phyloP scores from a whole-genome alignment of 768 basidiomycete species.

The Panellus pusillus region DNA sequence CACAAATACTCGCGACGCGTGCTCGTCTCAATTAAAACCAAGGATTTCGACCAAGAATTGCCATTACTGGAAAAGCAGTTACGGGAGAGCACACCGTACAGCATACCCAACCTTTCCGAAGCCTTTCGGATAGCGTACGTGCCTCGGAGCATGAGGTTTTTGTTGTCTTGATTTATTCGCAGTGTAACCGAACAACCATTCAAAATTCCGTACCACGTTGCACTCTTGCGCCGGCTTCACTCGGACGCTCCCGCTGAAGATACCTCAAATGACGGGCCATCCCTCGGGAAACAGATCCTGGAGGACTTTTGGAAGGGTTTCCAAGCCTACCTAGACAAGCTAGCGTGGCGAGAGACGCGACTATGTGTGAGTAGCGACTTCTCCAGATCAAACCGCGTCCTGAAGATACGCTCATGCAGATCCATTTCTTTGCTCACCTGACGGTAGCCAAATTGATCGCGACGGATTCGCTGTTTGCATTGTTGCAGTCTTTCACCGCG shows the following conservation, averaged over 20 bases:
- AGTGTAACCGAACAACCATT: conserved; percentile 91
- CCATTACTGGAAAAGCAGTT: conserved; percentile 66
- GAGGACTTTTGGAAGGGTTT: conserved; percentile 94
- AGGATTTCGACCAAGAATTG: conserved; percentile 75
- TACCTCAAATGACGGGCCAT: conserved; percentile 39
- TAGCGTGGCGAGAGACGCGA: conserved; percentile 89
- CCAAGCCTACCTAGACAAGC: conserved; percentile 82
- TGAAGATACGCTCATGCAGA: conserved; percentile 42
- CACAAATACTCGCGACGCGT: neutral
- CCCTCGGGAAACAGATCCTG: conserved; percentile 69
- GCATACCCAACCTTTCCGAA: conserved; percentile 66
- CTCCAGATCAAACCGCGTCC: no score
- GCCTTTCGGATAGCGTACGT: conserved; percentile 72
- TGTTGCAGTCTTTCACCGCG: conserved; percentile 80
- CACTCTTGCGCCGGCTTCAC: conserved; percentile 70
- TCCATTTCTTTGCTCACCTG: conserved; percentile 91
- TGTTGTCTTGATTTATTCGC: conserved; percentile 15
- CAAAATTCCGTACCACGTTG: conserved; percentile 89
- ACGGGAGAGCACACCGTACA: conserved; percentile 56
- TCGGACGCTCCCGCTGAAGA: conserved; percentile 42
- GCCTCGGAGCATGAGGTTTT: neutral
- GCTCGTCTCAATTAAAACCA: conserved; percentile 12
- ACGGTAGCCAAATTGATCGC: conserved; percentile 76
- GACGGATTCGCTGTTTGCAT: conserved; percentile 71
- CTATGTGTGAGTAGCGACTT: conserved; percentile 63